Base-by-base conservation (phyloP, 2,329 filamentous ascomycete species). In the Arthrobotrys sinensis region DNA sequence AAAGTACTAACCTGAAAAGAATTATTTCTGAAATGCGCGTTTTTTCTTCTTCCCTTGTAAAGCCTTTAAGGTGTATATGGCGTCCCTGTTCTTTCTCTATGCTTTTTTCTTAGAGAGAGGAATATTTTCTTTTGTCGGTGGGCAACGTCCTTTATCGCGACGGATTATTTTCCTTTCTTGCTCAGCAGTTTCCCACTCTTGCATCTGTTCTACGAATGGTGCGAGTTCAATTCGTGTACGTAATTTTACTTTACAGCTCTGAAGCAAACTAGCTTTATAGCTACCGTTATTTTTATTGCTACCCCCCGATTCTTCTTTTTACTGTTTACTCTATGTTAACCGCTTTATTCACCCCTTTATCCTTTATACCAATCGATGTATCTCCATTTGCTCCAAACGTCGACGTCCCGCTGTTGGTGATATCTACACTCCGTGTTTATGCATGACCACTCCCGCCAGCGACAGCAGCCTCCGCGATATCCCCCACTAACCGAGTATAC, bases 401-500 rank as follows among this genome's bases (percentile, higher is more conserved):
- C 19, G 14, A 7, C 36, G 12, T 40, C 43, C 14, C 16, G 24
- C 34, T 24, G 10, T 10, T 48, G 11, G 14, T 62, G n/a, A 34
- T 64, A 64, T 64, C 60, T 48, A 60, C 55, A 43, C 8, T 55
- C 40, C 43, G 2, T 36, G 38, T n/a, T 40, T 4, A 53, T 45
- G 8, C 68, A 10, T 32, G 28, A 19, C 46, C 36, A 11, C 57
- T 19, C 16, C 38, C 24, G n/a, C 36, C 55, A 45, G 10, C 55
- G 6, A 38, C 52, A 38, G 67, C 45, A 16, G 75, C 67, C 12
- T 63, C 62, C 21, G 63, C 75, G 24, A 78, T 72, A 52, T 79
- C 75, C 70, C 76, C 70, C 53, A 77, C 81, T 21, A 78, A 14
- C 4, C 63, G 19, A 4, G 60, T 67, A 63, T 78, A 78, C 75